Evolutionary conservation across 805 yeast species (phyloP).

Genomic region (Metschnikowia baotianmanensis): DNA sequence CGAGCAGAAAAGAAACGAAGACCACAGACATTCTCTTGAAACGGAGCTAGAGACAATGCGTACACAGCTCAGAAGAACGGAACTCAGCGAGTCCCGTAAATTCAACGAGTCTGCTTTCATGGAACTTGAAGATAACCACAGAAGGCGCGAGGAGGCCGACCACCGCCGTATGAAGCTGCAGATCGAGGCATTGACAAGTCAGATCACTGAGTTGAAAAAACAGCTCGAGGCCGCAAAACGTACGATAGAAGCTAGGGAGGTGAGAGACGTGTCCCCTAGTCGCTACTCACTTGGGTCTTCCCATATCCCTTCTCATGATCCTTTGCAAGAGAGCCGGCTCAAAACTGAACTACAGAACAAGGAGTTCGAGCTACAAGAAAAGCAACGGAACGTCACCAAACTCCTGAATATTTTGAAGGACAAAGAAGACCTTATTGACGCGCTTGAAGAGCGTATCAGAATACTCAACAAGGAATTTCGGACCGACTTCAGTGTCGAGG

Average conservation of each 20-base stretch:
- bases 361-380: slow-evolving; percentile 20
- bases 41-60: slow-evolving; percentile 29
- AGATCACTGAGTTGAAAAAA: slow-evolving; percentile 33
- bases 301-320: not conserved
- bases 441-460: slow-evolving; percentile 32
- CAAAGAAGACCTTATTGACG: slow-evolving; percentile 37
- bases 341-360: slow-evolving; percentile 20
- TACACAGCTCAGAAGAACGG: slow-evolving; percentile 14
- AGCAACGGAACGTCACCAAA: slow-evolving; percentile 19
- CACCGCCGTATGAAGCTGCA: slow-evolving; percentile 22
- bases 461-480: slow-evolving; percentile 25
- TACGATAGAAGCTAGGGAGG: slow-evolving; percentile 14
- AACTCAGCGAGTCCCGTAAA: slow-evolving; percentile 17
- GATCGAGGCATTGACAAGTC: slow-evolving; percentile 34
- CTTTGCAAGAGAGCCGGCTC: slow-evolving; percentile 8
- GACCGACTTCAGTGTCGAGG: slow-evolving; percentile 8
- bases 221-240: slow-evolving; percentile 34
- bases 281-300: no score
- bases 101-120: slow-evolving; percentile 20
- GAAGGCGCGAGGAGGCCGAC: slow-evolving; percentile 26
- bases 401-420: slow-evolving; percentile 22
- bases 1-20: slow-evolving; percentile 17
- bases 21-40: slow-evolving; percentile 21
- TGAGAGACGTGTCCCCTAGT: no score
- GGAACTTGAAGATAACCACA: slow-evolving; percentile 24